phyloP scores from a whole-genome alignment of 805 yeast genomes.

The Huiozyma sinensis region DNA sequence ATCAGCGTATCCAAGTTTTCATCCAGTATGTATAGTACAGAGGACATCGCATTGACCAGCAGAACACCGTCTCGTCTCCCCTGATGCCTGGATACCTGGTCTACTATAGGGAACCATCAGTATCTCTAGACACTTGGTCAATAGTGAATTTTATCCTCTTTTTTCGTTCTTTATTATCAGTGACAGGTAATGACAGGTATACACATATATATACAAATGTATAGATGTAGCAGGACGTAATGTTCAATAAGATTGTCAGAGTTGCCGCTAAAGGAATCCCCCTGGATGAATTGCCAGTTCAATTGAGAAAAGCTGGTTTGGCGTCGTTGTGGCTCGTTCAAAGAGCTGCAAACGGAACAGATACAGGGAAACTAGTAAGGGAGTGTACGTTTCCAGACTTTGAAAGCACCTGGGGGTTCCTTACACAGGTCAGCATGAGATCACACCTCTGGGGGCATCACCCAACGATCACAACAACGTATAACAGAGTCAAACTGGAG shows the following conservation, averaged over 20 bases:
- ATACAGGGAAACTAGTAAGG: constrained; percentile 1
- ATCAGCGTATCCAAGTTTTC: constrained; percentile 22
- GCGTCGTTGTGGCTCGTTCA: constrained; percentile 4
- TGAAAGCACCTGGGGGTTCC: constrained; percentile 57
- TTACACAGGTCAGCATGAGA: constrained; percentile 45
- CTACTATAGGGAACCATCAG: background rate
- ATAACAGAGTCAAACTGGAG: constrained; percentile 43
- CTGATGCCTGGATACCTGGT: background rate
- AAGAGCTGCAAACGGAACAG: background rate
- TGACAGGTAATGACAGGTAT: too few species aligned
- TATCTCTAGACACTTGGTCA: background rate
- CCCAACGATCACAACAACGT: constrained; percentile 56
- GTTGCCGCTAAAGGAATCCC: constrained; percentile 11
- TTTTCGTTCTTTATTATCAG: too few species aligned
- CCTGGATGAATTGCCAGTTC: too few species aligned
- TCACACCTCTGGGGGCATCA: constrained; percentile 57
- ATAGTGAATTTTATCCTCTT: too few species aligned
- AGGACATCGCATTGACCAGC: constrained; percentile 2
- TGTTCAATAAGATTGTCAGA: constrained; percentile 32
- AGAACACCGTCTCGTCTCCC: too few species aligned
- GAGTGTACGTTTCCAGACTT: constrained; percentile 35
- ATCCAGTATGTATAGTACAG: constrained; percentile 16
- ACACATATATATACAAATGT: too few species aligned
- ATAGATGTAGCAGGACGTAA: constrained; percentile 6
- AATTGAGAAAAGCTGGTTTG: background rate